Percentiles rank a stretch among this genome's conserved stretches.
These are phyloP conservation scores for Penicillium paneum DNA, from an alignment of 2,329 filamentous ascomycete genomes.

Conservation along the genomic window DNA sequence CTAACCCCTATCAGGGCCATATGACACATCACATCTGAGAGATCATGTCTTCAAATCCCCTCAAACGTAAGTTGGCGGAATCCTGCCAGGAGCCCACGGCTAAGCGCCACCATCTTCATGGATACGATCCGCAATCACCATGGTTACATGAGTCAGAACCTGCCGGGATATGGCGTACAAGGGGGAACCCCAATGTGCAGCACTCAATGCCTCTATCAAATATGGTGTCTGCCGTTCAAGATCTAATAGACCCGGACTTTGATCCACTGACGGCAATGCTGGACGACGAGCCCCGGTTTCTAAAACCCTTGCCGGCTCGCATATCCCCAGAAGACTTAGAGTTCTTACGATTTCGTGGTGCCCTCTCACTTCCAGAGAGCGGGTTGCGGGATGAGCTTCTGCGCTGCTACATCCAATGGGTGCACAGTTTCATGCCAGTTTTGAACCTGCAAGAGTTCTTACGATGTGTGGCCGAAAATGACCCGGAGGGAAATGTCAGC, in stretches of 20 bases:
- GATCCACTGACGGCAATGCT: conserved; percentile 37
- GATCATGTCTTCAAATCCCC: conserved; percentile 17
- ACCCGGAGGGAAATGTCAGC: conserved; percentile 69
- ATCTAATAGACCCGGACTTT: conserved; percentile 40
- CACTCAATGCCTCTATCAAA: conserved; percentile 35
- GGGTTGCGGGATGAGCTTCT: conserved; percentile 72
- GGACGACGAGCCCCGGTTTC: conserved; percentile 55
- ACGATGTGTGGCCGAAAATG: conserved; percentile 55
- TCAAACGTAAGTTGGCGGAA: conserved; percentile 31
- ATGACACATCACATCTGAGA: conserved; percentile 10
- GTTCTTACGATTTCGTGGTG: conserved; percentile 76
- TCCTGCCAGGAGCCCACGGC: conserved; percentile 14
- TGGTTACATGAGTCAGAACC: conserved; percentile 31
- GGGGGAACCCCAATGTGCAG: conserved; percentile 30
- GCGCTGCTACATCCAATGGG: conserved; percentile 75
- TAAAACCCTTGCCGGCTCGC: conserved; percentile 71
- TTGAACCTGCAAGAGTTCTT: conserved; percentile 62
- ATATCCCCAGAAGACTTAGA: conserved; percentile 74
- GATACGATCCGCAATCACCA: conserved; percentile 31
- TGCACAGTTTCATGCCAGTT: conserved; percentile 87
- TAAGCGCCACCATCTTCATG: conserved; percentile 27
- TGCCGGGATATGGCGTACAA: conserved; percentile 26
- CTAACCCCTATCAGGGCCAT: neutral
- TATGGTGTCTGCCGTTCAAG: conserved; percentile 39
- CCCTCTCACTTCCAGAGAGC: conserved; percentile 66